Evolutionary conservation across 768 basidiomycete species (phyloP).

Genomic region (Hydnomerulius pinastri): DNA sequence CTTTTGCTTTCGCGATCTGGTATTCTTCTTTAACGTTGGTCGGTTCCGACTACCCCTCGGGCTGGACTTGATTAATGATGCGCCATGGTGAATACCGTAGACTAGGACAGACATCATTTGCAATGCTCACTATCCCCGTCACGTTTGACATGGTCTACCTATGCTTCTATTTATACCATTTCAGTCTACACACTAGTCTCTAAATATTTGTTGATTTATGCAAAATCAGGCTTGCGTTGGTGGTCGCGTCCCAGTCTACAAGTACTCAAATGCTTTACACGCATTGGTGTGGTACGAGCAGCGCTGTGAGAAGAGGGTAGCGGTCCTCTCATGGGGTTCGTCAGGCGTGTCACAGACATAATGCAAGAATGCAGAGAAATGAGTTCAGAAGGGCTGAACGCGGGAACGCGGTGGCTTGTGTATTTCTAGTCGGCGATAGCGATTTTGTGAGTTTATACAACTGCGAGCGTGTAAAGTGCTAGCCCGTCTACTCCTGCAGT

Average conservation of each 20-base stretch:
- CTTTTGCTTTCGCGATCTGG: constrained; percentile 1
- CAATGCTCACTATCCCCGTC: constrained; percentile 12
- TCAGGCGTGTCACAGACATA: too few species aligned
- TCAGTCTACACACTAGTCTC: background rate
- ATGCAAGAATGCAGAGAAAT: background rate
- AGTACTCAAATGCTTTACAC: too few species aligned
- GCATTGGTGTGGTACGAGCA: too few species aligned
- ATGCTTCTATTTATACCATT: constrained; percentile 33
- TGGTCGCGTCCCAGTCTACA: too few species aligned
- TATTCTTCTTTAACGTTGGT: constrained; percentile 11
- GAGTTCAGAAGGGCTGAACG: background rate
- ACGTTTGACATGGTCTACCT: constrained; percentile 9
- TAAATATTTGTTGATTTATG: too few species aligned
- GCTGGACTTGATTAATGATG: constrained; percentile 7
- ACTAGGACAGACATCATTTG: too few species aligned
- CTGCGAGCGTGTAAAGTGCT: background rate
- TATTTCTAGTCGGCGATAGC: constrained; percentile 13
- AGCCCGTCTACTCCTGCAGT: background rate
- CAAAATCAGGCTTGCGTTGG: too few species aligned
- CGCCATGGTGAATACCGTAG: constrained; percentile 5
- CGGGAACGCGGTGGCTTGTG: constrained; percentile 2
- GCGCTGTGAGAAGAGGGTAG: too few species aligned
- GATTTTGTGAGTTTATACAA: constrained; percentile 13
- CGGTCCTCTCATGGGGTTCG: too few species aligned
- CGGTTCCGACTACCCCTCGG: constrained; percentile 1